phyloP scores from a whole-genome alignment of 2,329 filamentous ascomycete genomes.

The Alternaria ethzedia region DNA sequence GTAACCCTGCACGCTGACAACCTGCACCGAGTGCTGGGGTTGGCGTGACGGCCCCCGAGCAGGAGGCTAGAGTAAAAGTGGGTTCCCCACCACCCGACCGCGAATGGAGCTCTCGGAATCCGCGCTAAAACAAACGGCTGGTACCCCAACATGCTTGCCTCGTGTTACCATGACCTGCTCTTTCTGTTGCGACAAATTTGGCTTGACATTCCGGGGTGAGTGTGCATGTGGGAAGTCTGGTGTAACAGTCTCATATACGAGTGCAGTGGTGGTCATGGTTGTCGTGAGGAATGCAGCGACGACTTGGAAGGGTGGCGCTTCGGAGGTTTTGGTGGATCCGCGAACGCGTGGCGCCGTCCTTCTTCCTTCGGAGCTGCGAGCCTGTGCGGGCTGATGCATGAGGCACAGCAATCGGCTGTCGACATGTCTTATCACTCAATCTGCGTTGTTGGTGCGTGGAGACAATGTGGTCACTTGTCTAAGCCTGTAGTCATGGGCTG shows the following conservation, averaged over 20 bases:
- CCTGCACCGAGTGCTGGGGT: slow-evolving; percentile 15
- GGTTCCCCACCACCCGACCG: slow-evolving; percentile 24
- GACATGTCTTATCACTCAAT: slow-evolving; percentile 6
- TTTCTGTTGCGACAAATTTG: slow-evolving; percentile 13
- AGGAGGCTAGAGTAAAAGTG: slow-evolving; percentile 1
- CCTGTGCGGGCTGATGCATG: neutral
- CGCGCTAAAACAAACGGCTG: slow-evolving; percentile 45
- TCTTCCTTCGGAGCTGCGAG: neutral
- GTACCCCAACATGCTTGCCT: slow-evolving; percentile 38
- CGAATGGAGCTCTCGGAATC: slow-evolving; percentile 16
- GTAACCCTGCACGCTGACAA: slow-evolving; percentile 9
- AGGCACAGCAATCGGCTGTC: neutral
- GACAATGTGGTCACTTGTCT: neutral
- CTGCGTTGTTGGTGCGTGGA: neutral
- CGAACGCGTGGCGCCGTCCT: slow-evolving; percentile 6
- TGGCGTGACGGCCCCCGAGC: slow-evolving; percentile 2
- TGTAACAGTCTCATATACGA: neutral
- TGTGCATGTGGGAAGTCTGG: slow-evolving; percentile 13
- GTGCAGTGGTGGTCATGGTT: neutral
- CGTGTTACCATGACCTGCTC: slow-evolving; percentile 29
- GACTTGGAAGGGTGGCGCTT: neutral
- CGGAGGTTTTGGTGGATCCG: slow-evolving; percentile 7
- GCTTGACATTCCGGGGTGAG: slow-evolving; percentile 10
- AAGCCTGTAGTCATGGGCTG: neutral
- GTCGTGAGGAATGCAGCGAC: neutral